Percentiles rank a stretch among this genome's conserved stretches.
Conservation (phyloP, 179 eudicot genomes). For the Heliamphora pulchella region DNA sequence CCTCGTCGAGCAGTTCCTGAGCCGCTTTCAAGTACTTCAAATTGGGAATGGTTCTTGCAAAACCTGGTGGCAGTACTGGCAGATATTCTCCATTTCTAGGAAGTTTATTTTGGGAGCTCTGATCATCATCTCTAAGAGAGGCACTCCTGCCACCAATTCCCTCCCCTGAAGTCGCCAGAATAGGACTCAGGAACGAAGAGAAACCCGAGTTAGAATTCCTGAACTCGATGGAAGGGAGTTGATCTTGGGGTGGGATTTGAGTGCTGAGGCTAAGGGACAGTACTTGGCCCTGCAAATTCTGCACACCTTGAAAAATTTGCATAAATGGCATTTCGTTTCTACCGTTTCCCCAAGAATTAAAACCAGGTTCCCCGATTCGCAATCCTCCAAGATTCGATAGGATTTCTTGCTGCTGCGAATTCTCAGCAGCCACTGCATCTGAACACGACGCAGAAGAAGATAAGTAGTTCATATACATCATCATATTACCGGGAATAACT, state of each 20-base stretch:
- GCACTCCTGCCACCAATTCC: not conserved
- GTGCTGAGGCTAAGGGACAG: constrained; percentile 45
- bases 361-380: constrained; percentile 20
- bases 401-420: constrained; percentile 27
- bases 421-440: constrained; percentile 14
- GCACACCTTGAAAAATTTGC: constrained; percentile 29
- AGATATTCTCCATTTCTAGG: no score
- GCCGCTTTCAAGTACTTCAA: constrained; percentile 55
- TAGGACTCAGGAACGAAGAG: constrained; percentile 25
- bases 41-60: constrained; percentile 30
- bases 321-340: constrained; percentile 30
- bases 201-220: constrained; percentile 20
- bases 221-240: constrained; percentile 24
- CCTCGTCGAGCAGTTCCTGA: constrained; percentile 57
- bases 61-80: constrained; percentile 7
- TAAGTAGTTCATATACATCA: constrained; percentile 35
- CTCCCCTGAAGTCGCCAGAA: constrained; percentile 18
- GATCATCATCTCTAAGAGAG: no score
- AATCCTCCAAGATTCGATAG: constrained; percentile 25
- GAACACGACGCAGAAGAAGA: constrained; percentile 28
- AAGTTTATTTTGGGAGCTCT: no score
- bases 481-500: constrained; percentile 22
- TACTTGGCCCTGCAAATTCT: constrained; percentile 37
- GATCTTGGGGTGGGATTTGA: constrained; percentile 25
- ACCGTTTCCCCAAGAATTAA: constrained; percentile 26